Percentiles rank a stretch among this genome's conserved stretches.
Conservation (phyloP, 1,284 basidiomycete genomes). For the Tylopilus sp. region DNA sequence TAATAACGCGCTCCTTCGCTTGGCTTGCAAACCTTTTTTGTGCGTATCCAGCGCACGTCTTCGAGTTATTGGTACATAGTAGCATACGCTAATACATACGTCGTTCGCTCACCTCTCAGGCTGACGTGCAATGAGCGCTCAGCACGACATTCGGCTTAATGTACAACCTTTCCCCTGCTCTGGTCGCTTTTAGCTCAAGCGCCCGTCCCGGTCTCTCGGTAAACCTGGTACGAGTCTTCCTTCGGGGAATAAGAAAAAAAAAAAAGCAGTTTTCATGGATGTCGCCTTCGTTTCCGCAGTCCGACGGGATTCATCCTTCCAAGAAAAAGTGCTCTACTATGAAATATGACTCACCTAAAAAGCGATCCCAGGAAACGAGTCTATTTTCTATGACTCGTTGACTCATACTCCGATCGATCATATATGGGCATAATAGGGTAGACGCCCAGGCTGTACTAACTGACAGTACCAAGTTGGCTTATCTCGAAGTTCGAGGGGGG, state of each 20-base stretch:
- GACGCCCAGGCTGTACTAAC: no score
- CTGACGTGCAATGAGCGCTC: not conserved
- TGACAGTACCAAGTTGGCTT: no score
- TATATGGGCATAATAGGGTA: no score
- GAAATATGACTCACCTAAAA: no score
- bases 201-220: not conserved
- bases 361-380: no score
- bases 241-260: no score
- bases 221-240: not conserved
- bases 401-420: no score
- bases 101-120: not conserved
- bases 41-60: constrained; percentile 3
- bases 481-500: no score
- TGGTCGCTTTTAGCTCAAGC: not conserved
- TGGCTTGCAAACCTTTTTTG: not conserved
- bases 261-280: no score
- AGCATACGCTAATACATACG: constrained; percentile 22
- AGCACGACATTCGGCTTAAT: constrained; percentile 1
- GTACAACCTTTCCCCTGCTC: no score
- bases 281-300: constrained; percentile 10
- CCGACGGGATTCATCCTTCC: constrained; percentile 1
- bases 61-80: constrained; percentile 16
- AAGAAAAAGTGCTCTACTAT: no score
- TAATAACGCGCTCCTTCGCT: constrained; percentile 21
- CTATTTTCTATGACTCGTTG: no score